Base-by-base conservation (phyloP, 1,284 basidiomycete genomes). In the Leccinum angustisporum region DNA sequence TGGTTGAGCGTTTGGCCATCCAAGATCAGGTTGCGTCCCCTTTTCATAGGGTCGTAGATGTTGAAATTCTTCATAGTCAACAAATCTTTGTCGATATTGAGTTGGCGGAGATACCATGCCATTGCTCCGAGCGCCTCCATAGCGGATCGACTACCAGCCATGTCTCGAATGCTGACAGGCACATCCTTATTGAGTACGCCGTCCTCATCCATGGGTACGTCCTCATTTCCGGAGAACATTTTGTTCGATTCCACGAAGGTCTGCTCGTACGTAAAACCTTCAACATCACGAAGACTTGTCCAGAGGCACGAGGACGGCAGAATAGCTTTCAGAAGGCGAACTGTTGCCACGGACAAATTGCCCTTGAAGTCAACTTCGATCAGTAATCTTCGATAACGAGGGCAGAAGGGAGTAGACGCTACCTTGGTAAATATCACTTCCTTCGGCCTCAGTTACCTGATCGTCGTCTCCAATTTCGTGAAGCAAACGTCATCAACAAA, bases 31-130 rank as follows among this genome's bases (percentile, higher is more conserved):
- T 89, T 92, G 71, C 90, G 83, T 21, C 94, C 94, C 64, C 85
- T 83, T 71, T 90, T 90, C 85, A 97, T 93, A 0, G 96, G 95
- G 75, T 98, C 95, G 27, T 27, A 27, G 51, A 97, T 82, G 71
- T 97, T 96, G 82, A 98, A 98, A 73, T 97, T 97, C 77, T 87
- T 91, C 87, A 96, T 95, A 61, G 87, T 92, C 66, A 98, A 75
- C 59, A 98, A 86, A 68, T 97, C 94, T 72, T 93, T 92, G 78
- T 95, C 95, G 64, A 98, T 94, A 70, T 97, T 97, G 54, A 98
- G 83, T 61, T 93, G 91, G 52, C 90, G 87, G 16, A 97, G 84
- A 74, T 97, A 96, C 91, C 93, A 97, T 48, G 95, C 86, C 91
- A 97, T 92, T 8, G 87, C 86, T 1, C 95, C 95, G 5, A 98